Conservation (phyloP, 1,284 basidiomycete genomes). For the Ceratobasidium sp. region DNA sequence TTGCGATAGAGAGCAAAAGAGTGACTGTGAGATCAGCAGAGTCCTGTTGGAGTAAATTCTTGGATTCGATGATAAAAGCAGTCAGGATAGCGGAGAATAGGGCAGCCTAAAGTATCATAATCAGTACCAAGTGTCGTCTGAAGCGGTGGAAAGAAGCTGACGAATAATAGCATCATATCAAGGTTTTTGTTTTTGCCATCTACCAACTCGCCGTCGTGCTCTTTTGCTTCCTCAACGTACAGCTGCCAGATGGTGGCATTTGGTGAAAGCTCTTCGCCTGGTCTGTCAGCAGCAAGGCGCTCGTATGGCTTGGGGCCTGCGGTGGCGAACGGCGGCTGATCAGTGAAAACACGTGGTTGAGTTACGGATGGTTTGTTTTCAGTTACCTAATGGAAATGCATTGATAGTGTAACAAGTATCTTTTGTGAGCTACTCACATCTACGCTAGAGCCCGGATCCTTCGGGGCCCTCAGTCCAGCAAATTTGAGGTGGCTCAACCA, state of each 20-base stretch:
- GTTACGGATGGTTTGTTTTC: background rate
- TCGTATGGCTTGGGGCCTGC: background rate
- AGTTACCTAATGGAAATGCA: background rate
- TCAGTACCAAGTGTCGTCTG: background rate
- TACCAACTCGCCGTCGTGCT: constrained; percentile 22
- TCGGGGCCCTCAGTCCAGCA: background rate
- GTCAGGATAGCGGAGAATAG: constrained; percentile 38
- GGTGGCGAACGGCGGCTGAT: no score
- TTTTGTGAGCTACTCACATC: background rate
- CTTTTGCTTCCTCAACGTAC: constrained; percentile 26
- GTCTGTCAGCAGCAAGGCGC: constrained; percentile 4
- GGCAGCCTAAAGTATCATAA: constrained; percentile 8
- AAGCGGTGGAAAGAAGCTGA: background rate
- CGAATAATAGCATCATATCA: constrained; percentile 31
- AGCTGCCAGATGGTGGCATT: constrained; percentile 28
- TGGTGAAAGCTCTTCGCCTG: constrained; percentile 27
- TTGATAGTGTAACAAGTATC: background rate
- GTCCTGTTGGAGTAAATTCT: constrained; percentile 11
- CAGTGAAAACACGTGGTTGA: background rate
- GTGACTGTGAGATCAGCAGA: background rate
- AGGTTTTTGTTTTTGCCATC: constrained; percentile 13
- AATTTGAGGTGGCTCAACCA: constrained; percentile 12
- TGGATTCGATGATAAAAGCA: constrained; percentile 38
- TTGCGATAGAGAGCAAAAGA: constrained; percentile 15
- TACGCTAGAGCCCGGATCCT: background rate